Evolutionary conservation across 2,329 filamentous ascomycete species (phyloP).

Genomic region (Colletotrichum chrysophilum): DNA sequence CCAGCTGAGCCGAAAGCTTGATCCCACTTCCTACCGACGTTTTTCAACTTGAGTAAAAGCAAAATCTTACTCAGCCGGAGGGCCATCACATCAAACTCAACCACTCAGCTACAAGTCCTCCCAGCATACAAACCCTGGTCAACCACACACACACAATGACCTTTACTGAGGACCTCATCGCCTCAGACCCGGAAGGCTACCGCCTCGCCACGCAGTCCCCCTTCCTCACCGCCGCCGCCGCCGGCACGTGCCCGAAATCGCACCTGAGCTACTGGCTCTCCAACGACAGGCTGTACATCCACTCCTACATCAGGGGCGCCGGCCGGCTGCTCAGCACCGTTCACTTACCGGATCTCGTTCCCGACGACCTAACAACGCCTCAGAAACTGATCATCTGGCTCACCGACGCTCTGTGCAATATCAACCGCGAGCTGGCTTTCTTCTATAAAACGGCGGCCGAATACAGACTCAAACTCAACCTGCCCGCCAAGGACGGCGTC

Average conservation of each 20-base stretch:
- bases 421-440: constrained; percentile 70
- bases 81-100: not conserved
- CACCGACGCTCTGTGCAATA: constrained; percentile 68
- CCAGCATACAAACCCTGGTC: rapidly evolving
- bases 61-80: not conserved
- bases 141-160: not conserved
- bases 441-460: constrained; percentile 68
- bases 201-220: constrained; percentile 66
- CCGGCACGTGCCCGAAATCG: constrained; percentile 61
- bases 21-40: not conserved
- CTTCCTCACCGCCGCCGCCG: constrained; percentile 70
- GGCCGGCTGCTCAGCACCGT: constrained; percentile 69
- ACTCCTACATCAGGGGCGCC: constrained; percentile 72
- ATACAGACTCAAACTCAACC: constrained; percentile 60
- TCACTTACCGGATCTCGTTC: constrained; percentile 43
- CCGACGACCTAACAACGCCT: constrained; percentile 48
- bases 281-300: constrained; percentile 74
- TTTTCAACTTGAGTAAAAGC: not conserved
- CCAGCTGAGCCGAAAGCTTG: not conserved
- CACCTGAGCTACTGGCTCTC: constrained; percentile 70
- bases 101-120: not conserved
- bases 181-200: constrained; percentile 50
- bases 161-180: constrained; percentile 63
- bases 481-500: constrained; percentile 24
- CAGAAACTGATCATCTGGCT: constrained; percentile 63